Percentiles rank a stretch among this genome's conserved stretches.
Evolutionary conservation across 1,284 basidiomycete species (phyloP).

Genomic region (Ustilago nuda): DNA sequence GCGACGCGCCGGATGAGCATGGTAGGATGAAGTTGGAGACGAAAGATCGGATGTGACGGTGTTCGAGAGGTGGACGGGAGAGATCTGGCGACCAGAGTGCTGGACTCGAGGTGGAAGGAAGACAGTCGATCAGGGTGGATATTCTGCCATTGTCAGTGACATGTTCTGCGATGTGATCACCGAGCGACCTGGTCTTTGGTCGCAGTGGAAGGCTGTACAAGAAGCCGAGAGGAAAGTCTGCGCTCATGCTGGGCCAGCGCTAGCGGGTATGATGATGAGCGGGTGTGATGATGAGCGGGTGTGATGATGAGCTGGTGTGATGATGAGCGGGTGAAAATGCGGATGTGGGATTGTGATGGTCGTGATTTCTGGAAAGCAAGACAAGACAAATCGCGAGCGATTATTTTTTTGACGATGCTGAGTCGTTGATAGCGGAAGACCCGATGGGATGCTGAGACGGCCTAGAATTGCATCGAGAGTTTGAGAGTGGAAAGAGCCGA

Average conservation of each 20-base stretch:
- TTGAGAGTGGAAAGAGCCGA: background rate
- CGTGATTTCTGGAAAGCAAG: background rate
- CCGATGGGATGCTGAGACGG: background rate
- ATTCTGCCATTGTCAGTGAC: slow-evolving; percentile 67
- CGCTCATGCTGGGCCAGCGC: slow-evolving; percentile 59
- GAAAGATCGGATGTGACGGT: slow-evolving; percentile 63
- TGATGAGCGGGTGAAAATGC: slow-evolving; percentile 3
- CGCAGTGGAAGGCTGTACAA: slow-evolving; percentile 60
- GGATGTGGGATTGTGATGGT: background rate
- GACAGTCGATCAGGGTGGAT: slow-evolving; percentile 62
- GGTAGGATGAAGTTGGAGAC: slow-evolving; percentile 63
- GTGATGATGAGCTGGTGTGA: slow-evolving; percentile 6
- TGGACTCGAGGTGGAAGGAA: slow-evolving; percentile 62
- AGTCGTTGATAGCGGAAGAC: background rate
- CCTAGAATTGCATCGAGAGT: background rate
- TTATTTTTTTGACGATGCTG: too few relatives aligned
- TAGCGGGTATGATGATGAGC: too few relatives aligned
- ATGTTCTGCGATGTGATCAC: slow-evolving; percentile 64
- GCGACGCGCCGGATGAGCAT: slow-evolving; percentile 31
- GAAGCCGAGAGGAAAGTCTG: slow-evolving; percentile 63
- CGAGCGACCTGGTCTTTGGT: slow-evolving; percentile 59
- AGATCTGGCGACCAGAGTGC: slow-evolving; percentile 68
- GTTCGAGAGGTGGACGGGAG: slow-evolving; percentile 64
- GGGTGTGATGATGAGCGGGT: slow-evolving; percentile 9
- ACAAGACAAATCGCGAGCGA: too few relatives aligned